Evolutionary conservation across 208 protist species (phyloP).

Genomic region (Naegleria fowleri): DNA sequence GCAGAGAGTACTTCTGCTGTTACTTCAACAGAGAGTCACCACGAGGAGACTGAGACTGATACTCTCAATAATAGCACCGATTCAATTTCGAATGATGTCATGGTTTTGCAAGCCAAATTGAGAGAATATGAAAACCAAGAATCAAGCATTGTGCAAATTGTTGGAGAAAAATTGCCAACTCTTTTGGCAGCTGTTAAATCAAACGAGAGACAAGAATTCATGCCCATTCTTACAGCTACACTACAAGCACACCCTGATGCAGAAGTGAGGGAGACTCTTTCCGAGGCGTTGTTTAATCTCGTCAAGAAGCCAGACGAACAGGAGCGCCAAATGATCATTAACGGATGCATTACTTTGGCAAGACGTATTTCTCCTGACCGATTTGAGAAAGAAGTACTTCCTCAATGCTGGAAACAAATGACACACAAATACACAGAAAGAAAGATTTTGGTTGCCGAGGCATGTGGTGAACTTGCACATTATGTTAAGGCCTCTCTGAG

Average conservation of each 20-base stretch:
- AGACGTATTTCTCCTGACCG: not conserved
- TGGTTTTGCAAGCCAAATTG: not conserved
- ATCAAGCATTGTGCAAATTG: not conserved
- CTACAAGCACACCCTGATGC: not conserved
- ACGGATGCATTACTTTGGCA: slow-evolving; percentile 27
- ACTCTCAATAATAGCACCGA: not conserved
- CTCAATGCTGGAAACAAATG: slow-evolving; percentile 33
- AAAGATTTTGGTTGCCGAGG: slow-evolving; percentile 28
- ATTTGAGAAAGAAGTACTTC: slow-evolving; percentile 26
- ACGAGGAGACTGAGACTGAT: too few species aligned
- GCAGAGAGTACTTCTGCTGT: not conserved
- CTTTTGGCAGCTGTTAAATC: not conserved
- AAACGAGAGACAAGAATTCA: slow-evolving; percentile 27
- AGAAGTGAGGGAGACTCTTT: slow-evolving; percentile 11
- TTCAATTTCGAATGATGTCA: not conserved
- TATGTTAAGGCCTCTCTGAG: slow-evolving; percentile 3
- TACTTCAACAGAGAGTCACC: not conserved
- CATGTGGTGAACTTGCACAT: slow-evolving; percentile 1
- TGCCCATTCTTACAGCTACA: slow-evolving; percentile 20
- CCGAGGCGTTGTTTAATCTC: slow-evolving; percentile 12
- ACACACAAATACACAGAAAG: not conserved
- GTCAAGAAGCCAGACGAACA: slow-evolving; percentile 13
- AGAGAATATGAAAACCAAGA: not conserved
- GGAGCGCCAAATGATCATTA: slow-evolving; percentile 29
- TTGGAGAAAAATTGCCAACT: slow-evolving; percentile 8